These are phyloP conservation scores for Termitomyces eurrhizus DNA, from an alignment of 768 basidiomycete genomes.

Conservation along the genomic window DNA sequence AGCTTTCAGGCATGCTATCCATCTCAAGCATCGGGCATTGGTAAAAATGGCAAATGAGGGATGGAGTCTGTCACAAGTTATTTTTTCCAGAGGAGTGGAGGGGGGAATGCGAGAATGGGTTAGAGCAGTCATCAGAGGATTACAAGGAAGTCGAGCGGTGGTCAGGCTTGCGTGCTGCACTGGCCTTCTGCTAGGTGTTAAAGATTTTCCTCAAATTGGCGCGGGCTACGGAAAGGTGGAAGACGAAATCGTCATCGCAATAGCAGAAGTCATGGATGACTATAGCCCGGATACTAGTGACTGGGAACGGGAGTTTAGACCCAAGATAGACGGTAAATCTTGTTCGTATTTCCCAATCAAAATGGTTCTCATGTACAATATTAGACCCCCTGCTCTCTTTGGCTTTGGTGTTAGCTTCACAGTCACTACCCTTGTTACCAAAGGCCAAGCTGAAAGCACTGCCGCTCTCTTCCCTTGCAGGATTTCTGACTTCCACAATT, in stretches of 20 bases:
- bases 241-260: constrained; percentile 61
- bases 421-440: constrained; percentile 53
- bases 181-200: constrained; percentile 62
- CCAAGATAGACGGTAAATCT: constrained; percentile 41
- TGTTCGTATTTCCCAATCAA: constrained; percentile 1
- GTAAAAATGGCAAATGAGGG: constrained; percentile 28
- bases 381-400: constrained; percentile 43
- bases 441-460: constrained; percentile 54
- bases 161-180: constrained; percentile 58
- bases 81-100: constrained; percentile 36
- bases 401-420: constrained; percentile 56
- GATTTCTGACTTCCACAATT: constrained; percentile 41
- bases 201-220: constrained; percentile 40
- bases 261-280: constrained; percentile 72
- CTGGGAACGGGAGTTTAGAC: constrained; percentile 71
- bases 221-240: constrained; percentile 42
- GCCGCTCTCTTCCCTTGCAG: constrained; percentile 43
- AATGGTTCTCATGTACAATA: constrained; percentile 1
- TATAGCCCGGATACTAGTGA: constrained; percentile 34
- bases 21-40: constrained; percentile 45
- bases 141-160: constrained; percentile 64
- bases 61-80: constrained; percentile 26
- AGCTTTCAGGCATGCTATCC: constrained; percentile 58
- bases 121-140: constrained; percentile 45
- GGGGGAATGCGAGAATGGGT: constrained; percentile 48